These are phyloP conservation scores for Fomitopsis palustris DNA, from an alignment of 1,284 basidiomycete species.

Conservation along the genomic window DNA sequence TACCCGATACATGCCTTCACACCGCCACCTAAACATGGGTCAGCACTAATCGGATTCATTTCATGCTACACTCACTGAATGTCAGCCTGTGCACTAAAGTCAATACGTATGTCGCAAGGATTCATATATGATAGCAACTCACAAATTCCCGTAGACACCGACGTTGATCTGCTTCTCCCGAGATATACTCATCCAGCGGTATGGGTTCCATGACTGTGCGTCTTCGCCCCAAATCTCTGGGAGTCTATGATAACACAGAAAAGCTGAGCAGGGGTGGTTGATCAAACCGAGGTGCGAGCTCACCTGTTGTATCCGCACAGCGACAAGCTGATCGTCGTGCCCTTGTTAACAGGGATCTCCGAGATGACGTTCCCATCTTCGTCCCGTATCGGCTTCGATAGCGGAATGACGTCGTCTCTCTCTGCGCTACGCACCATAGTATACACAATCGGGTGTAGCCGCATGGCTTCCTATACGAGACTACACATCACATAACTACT, in stretches of 20 bases:
- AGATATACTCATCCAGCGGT: constrained; percentile 20
- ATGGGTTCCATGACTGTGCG: constrained; percentile 24
- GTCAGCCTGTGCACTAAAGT: neutral
- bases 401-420: constrained; percentile 32
- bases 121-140: constrained; percentile 6
- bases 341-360: constrained; percentile 33
- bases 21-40: constrained; percentile 29
- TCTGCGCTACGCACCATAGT: constrained; percentile 22
- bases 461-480: constrained; percentile 24
- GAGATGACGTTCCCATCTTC: constrained; percentile 27
- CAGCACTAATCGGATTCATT: neutral
- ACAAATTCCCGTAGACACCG: constrained; percentile 42
- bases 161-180: constrained; percentile 16
- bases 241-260: constrained; percentile 7
- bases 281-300: neutral
- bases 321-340: constrained; percentile 31
- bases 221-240: constrained; percentile 26
- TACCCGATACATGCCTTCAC: constrained; percentile 42
- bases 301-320: constrained; percentile 37
- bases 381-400: constrained; percentile 24
- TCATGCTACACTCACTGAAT: neutral
- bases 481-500: neutral
- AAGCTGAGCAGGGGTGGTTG: neutral
- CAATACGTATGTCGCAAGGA: neutral
- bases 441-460: constrained; percentile 27